Evolutionary conservation across 495 filamentous ascomycete genomes (phyloP).

Genomic region (Podospora pseudocomata): DNA sequence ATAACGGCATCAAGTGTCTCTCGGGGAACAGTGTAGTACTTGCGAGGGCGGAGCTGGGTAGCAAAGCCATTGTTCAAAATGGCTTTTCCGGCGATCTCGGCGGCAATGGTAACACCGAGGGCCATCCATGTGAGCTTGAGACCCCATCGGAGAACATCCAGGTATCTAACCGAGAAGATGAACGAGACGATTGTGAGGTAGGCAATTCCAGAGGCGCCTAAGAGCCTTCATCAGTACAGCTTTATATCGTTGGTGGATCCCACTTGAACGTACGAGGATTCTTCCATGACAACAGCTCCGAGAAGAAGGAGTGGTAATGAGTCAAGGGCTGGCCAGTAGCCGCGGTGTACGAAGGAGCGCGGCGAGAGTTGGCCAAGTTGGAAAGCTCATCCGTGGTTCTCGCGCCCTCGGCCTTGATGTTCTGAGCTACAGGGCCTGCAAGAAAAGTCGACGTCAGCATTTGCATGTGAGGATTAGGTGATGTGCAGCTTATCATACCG

Average conservation of each 20-base stretch:
- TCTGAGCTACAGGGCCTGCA: conserved; percentile 72
- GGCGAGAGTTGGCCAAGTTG: conserved; percentile 68
- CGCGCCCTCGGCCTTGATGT: conserved; percentile 65
- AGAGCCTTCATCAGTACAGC: conserved; percentile 36
- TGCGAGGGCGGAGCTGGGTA: conserved; percentile 80
- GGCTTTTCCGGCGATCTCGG: conserved; percentile 73
- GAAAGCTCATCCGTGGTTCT: conserved; percentile 71
- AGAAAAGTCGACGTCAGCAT: conserved; percentile 24
- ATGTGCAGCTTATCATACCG: conserved; percentile 28
- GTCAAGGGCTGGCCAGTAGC: conserved; percentile 86
- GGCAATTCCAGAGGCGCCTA: conserved; percentile 79
- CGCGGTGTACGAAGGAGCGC: conserved; percentile 62
- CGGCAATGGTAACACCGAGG: conserved; percentile 62
- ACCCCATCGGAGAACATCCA: conserved; percentile 80
- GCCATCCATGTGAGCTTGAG: conserved; percentile 79
- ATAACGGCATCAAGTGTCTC: conserved; percentile 75
- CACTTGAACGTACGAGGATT: conserved; percentile 54
- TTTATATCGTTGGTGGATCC: conserved; percentile 33
- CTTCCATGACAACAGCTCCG: conserved; percentile 71
- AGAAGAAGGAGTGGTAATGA: conserved; percentile 95
- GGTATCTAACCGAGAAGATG: conserved; percentile 87
- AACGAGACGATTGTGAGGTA: conserved; percentile 67
- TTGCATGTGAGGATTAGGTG: not conserved
- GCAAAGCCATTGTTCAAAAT: conserved; percentile 74
- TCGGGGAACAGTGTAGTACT: conserved; percentile 88